These are phyloP conservation scores for Triticum aestivum DNA, from an alignment of 176 grass and related monocot species.

Conservation along the genomic window DNA sequence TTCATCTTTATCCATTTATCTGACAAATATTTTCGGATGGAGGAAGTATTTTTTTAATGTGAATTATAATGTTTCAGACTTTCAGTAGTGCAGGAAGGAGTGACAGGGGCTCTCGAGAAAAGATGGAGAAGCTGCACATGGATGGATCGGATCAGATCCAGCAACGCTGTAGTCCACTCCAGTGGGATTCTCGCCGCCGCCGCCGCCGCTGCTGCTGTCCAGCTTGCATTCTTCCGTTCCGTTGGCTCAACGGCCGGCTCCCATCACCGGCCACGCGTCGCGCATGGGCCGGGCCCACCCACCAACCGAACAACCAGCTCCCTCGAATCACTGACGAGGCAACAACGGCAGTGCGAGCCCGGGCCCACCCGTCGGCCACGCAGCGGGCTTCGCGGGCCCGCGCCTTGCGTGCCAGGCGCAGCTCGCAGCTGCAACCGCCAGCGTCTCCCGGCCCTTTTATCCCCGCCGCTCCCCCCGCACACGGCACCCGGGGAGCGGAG, in stretches of 20 bases:
- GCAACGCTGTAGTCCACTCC: constrained; percentile 26
- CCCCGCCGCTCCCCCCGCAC: constrained; percentile 10
- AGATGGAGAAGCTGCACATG: not conserved
- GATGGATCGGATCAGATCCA: not conserved
- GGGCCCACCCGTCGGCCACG: not conserved
- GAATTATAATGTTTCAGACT: too few species aligned
- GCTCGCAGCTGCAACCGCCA: not conserved
- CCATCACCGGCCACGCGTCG: not conserved
- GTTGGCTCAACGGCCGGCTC: not conserved
- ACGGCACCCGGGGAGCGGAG: not conserved
- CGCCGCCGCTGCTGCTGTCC: constrained; percentile 5
- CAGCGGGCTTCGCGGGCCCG: not conserved
- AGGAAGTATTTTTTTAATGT: too few species aligned
- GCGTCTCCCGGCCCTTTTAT: constrained; percentile 35
- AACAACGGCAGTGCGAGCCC: not conserved
- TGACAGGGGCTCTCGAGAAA: too few species aligned
- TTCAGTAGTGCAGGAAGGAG: too few species aligned
- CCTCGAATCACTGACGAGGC: not conserved
- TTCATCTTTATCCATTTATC: too few species aligned
- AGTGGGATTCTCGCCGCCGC: constrained; percentile 13
- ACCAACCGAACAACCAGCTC: constrained; percentile 17
- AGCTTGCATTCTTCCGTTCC: constrained; percentile 26
- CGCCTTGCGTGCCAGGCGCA: constrained; percentile 4
- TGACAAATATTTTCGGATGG: too few species aligned
- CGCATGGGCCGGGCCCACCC: not conserved